Evolutionary conservation across 2,329 filamentous ascomycete species (phyloP).

Genomic region (Neurospora sp.): DNA sequence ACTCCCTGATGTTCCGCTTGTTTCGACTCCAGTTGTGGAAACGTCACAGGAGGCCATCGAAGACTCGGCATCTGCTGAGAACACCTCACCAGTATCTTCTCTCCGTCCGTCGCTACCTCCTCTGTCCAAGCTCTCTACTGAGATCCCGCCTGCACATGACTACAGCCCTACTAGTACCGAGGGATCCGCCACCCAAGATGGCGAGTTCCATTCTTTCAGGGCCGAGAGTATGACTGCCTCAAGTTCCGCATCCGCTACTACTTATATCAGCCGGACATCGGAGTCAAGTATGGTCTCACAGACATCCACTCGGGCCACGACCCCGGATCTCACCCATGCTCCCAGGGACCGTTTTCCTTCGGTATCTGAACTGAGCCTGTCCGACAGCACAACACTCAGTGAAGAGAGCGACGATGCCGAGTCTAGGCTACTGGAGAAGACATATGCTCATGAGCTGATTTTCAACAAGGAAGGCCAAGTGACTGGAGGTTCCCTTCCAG

Average conservation of each 20-base stretch:
- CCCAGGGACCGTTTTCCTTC: slow-evolving; percentile 48
- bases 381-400: slow-evolving; percentile 53
- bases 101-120: slow-evolving; percentile 41
- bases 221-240: slow-evolving; percentile 65
- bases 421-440: slow-evolving; percentile 78
- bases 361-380: slow-evolving; percentile 56
- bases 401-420: slow-evolving; percentile 76
- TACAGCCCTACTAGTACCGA: slow-evolving; percentile 33
- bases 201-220: slow-evolving; percentile 43
- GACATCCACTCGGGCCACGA: slow-evolving; percentile 79
- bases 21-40: slow-evolving; percentile 31
- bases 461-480: slow-evolving; percentile 92
- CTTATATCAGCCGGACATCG: slow-evolving; percentile 70
- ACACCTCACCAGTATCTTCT: slow-evolving; percentile 36
- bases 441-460: slow-evolving; percentile 81
- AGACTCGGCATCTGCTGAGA: slow-evolving; percentile 30
- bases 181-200: slow-evolving; percentile 34
- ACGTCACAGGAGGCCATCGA: slow-evolving; percentile 20
- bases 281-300: slow-evolving; percentile 72
- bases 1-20: slow-evolving; percentile 53
- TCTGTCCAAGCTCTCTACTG: slow-evolving; percentile 47
- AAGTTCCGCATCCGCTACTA: slow-evolving; percentile 68
- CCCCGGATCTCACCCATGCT: slow-evolving; percentile 55
- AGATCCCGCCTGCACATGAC: slow-evolving; percentile 36
- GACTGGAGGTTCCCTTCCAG: slow-evolving; percentile 82